These are phyloP conservation scores for Chrysosporium keratinophilum DNA, from an alignment of 2,329 filamentous ascomycete species.

Conservation along the genomic window DNA sequence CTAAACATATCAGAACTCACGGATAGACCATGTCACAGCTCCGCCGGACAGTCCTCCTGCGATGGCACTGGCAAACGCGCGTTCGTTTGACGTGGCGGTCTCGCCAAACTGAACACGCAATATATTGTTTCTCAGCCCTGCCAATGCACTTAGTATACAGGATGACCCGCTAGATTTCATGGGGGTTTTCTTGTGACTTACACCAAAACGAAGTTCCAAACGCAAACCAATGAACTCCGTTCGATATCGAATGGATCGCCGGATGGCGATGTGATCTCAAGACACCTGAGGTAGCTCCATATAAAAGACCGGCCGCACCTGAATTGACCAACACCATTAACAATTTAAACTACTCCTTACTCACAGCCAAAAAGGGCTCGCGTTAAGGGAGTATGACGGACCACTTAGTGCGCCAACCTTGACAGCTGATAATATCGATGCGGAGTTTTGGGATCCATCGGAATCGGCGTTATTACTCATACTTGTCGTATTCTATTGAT, in stretches of 20 bases:
- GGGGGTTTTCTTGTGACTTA: constrained; percentile 31
- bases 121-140: constrained; percentile 35
- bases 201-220: constrained; percentile 69
- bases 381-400: constrained; percentile 28
- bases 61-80: constrained; percentile 55
- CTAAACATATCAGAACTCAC: constrained; percentile 26
- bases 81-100: constrained; percentile 48
- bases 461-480: constrained; percentile 23
- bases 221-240: constrained; percentile 70
- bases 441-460: constrained; percentile 12
- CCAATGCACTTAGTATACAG: constrained; percentile 20
- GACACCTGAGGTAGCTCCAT: constrained; percentile 61
- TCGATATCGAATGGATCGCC: constrained; percentile 58
- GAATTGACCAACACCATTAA: not conserved
- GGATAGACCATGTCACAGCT: constrained; percentile 45
- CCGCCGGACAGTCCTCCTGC: constrained; percentile 60
- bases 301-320: constrained; percentile 53
- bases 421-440: constrained; percentile 35
- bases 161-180: constrained; percentile 12
- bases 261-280: constrained; percentile 56
- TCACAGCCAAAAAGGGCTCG: not conserved
- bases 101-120: constrained; percentile 42
- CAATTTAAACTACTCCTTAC: not conserved
- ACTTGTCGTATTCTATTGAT: not conserved
- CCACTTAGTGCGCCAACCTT: constrained; percentile 52